Percentiles rank a stretch among this genome's conserved stretches.
phyloP scores from a whole-genome alignment of 2,329 filamentous ascomycete species.

The Cordyceps fumosorosea region DNA sequence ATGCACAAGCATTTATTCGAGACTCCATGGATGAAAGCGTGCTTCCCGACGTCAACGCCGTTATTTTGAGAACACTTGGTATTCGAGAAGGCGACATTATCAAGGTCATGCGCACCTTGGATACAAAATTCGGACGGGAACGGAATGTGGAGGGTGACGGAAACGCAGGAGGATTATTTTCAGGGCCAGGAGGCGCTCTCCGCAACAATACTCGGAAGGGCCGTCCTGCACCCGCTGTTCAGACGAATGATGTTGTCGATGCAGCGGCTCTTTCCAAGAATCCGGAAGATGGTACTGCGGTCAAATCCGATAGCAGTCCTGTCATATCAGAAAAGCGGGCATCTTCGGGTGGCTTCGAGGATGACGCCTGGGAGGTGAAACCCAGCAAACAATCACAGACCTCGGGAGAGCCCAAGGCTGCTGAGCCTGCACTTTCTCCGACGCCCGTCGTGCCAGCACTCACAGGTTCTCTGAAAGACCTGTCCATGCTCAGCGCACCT shows the following conservation, averaged over 20 bases:
- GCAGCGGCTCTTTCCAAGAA: conserved; percentile 73
- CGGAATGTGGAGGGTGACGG: conserved; percentile 50
- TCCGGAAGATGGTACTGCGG: conserved; percentile 24
- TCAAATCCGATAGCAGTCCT: conserved; percentile 16
- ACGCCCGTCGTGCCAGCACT: conserved; percentile 40
- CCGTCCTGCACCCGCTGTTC: conserved; percentile 77
- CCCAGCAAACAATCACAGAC: conserved; percentile 54
- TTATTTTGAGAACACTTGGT: conserved; percentile 79
- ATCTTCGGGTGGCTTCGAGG: conserved; percentile 66
- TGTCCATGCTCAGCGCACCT: conserved; percentile 47
- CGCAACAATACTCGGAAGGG: conserved; percentile 94
- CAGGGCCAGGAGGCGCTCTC: conserved; percentile 82
- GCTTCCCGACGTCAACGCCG: conserved; percentile 79
- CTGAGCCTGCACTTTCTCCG: conserved; percentile 23
- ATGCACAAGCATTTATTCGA: conserved; percentile 78
- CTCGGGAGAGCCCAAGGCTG: background rate
- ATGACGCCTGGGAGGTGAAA: conserved; percentile 96
- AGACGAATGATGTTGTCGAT: conserved; percentile 80
- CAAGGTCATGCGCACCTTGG: conserved; percentile 84
- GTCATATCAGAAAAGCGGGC: conserved; percentile 21
- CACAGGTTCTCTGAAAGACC: conserved; percentile 60
- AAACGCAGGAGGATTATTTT: conserved; percentile 67
- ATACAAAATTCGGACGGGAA: conserved; percentile 68
- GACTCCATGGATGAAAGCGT: conserved; percentile 97
- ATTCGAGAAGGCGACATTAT: conserved; percentile 94